These are phyloP conservation scores for Gymnopilus junonius DNA, from an alignment of 768 basidiomycete genomes.

Conservation along the genomic window DNA sequence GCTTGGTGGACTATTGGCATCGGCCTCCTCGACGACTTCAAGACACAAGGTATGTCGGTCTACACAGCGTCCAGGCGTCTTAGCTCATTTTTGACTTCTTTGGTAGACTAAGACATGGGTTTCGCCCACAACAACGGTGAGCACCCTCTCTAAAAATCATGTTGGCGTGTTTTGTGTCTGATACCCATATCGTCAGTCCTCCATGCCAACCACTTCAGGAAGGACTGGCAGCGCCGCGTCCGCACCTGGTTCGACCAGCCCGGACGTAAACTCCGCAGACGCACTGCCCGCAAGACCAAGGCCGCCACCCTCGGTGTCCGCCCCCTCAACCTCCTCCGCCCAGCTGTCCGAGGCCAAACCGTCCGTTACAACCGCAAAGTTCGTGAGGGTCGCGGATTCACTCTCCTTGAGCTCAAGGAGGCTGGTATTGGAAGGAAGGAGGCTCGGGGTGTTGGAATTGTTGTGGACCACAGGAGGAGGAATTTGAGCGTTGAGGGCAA, in stretches of 20 bases:
- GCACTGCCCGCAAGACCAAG: slow-evolving; percentile 90
- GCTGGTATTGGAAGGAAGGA: slow-evolving; percentile 95
- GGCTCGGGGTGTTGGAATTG: slow-evolving; percentile 90
- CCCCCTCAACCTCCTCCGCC: slow-evolving; percentile 89
- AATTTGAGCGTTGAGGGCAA: slow-evolving; percentile 98
- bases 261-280: slow-evolving; percentile 94
- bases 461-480: slow-evolving; percentile 96
- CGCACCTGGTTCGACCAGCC: slow-evolving; percentile 99
- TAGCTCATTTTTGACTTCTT: slow-evolving; percentile 10
- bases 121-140: slow-evolving; percentile 81
- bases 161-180: slow-evolving; percentile 6
- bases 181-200: slow-evolving; percentile 58
- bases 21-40: slow-evolving; percentile 50
- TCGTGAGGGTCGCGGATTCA: slow-evolving; percentile 97
- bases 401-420: slow-evolving; percentile 91
- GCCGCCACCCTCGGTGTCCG: slow-evolving; percentile 90
- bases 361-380: slow-evolving; percentile 98
- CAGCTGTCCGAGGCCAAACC: slow-evolving; percentile 95
- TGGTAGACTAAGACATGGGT: slow-evolving; percentile 67
- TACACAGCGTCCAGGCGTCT: slow-evolving; percentile 19
- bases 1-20: slow-evolving; percentile 36
- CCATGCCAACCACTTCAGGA: slow-evolving; percentile 94
- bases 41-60: slow-evolving; percentile 45
- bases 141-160: slow-evolving; percentile 24
- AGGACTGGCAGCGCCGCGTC: slow-evolving; percentile 98